A percentile compares a stretch with the other conserved stretches of the same genome.
Evolutionary conservation across 306 rosid species (phyloP).

Genomic region (Cucurbita ficifolia): DNA sequence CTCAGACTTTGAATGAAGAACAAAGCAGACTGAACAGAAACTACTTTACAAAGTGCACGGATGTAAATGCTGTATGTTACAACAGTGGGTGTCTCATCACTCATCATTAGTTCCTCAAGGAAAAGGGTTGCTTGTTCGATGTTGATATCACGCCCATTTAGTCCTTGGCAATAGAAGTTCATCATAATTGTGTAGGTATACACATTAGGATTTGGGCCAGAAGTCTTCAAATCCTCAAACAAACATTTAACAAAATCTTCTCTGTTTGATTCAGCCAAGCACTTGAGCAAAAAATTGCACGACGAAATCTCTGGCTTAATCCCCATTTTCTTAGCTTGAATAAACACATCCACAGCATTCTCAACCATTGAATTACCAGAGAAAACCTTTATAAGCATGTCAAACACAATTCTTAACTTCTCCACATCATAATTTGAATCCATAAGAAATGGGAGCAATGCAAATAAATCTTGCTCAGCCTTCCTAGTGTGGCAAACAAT

Average conservation of each 20-base stretch:
- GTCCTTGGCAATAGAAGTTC: conserved; percentile 33
- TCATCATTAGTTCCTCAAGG: conserved; percentile 28
- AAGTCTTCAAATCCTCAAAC: conserved; percentile 27
- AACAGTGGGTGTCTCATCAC: conserved; percentile 33
- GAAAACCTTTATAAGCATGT: conserved; percentile 39
- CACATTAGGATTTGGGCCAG: conserved; percentile 41
- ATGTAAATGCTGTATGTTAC: conserved; percentile 45
- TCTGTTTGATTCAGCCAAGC: conserved; percentile 39
- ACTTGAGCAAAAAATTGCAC: conserved; percentile 59
- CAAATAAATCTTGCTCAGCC: conserved; percentile 15
- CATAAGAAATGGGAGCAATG: conserved; percentile 27
- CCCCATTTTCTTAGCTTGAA: conserved; percentile 28
- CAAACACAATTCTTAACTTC: conserved; percentile 26
- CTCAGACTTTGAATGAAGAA: conserved; percentile 23
- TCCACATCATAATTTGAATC: conserved; percentile 27
- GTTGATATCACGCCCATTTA: conserved; percentile 20
- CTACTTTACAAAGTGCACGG: conserved; percentile 43
- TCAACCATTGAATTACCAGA: conserved; percentile 52
- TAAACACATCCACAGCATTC: conserved; percentile 35
- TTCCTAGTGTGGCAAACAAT: conserved; percentile 21
- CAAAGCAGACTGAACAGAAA: conserved; percentile 24
- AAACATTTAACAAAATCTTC: conserved; percentile 25
- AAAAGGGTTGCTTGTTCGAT: conserved; percentile 29
- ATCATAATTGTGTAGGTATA: conserved; percentile 53
- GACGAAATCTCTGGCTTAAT: conserved; percentile 22